Evolutionary conservation across 1,284 basidiomycete species (phyloP).

Genomic region (Coniferiporia sulphurascens): DNA sequence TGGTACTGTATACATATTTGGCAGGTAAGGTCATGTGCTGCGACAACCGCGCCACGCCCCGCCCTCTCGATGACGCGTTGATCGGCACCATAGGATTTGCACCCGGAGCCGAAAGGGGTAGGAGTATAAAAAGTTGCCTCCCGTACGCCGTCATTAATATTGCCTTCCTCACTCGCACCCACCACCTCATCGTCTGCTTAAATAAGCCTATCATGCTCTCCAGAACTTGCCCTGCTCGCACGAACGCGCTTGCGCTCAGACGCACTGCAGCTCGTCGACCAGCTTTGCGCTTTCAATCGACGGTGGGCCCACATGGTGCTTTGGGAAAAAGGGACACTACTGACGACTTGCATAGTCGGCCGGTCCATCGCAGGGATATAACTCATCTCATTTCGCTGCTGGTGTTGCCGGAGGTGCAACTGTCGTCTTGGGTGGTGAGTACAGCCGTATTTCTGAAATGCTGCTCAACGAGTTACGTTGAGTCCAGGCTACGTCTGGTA

Average conservation of each 20-base stretch:
- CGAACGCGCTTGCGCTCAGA: neutral
- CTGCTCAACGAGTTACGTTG: neutral
- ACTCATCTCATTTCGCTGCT: slow-evolving; percentile 25
- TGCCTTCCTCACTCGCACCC: neutral
- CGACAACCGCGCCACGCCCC: neutral
- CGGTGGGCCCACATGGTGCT: neutral
- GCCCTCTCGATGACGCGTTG: neutral
- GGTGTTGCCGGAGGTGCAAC: slow-evolving; percentile 33
- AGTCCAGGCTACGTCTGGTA: slow-evolving; percentile 33
- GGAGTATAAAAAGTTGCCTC: too few relatives aligned
- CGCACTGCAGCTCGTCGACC: neutral
- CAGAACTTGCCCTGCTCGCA: neutral
- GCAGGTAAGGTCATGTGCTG: neutral
- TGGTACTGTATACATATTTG: too few relatives aligned
- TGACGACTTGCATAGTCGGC: neutral
- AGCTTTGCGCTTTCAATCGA: slow-evolving; percentile 2
- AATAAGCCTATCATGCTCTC: neutral
- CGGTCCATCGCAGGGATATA: neutral
- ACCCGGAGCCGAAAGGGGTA: neutral
- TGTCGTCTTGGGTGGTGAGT: slow-evolving; percentile 30
- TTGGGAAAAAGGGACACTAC: neutral
- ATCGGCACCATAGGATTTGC: neutral
- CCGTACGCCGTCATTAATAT: too few relatives aligned
- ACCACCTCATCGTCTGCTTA: neutral
- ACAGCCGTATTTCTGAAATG: neutral